Base-by-base conservation (phyloP, 73 alveolate genomes). In the Halteria grandinella region DNA sequence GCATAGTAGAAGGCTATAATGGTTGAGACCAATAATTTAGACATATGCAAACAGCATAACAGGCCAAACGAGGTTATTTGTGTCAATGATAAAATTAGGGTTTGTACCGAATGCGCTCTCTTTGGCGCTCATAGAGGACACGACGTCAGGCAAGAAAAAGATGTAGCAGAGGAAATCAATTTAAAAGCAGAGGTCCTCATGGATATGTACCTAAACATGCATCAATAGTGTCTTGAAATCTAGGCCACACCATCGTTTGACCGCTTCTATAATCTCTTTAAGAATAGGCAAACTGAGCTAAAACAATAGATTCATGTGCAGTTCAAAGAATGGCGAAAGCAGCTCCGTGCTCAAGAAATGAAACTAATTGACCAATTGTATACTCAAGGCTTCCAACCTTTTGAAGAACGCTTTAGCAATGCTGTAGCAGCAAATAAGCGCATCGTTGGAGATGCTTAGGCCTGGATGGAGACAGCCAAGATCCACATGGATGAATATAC, bases 91-190 rank as follows among this genome's bases (percentile, higher is more conserved):
- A 64, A 71, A 50, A 74, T 80, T 40, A 87, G 93, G 69, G 84
- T 91, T 37, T 91, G 97, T 72, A 85, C 97, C 11, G 71, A 91
- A 59, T 91, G 97, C 31, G 97, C 97, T 15, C 64, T 91, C 48
- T 91, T 91, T 64, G 97, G 97, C 7, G 76, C 44, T 43, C 97
- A 91, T 75, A 91, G 75, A 77, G 89, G 89, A 27, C 97, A 91
- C 64, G 89, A 91, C 75, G 90, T 91, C 47, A 53, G 92, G 14
- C 55, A 63, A 48, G 91, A 88, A 34, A 94, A 83, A 40, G 97
- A 91, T 33, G 79, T 91, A 36, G 49, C 71, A 25, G 83, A 83
- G 52, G 97, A 91, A 53, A 74, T 88, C 64, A 78, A 87, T 37
- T 29, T 75, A 14, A 87, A 89, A 66, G 85, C 94, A 5, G 89